Evolutionary conservation across 306 rosid species (phyloP), one percentile per base, ranked within the genome.

Genomic region (Corylus americana): DNA sequence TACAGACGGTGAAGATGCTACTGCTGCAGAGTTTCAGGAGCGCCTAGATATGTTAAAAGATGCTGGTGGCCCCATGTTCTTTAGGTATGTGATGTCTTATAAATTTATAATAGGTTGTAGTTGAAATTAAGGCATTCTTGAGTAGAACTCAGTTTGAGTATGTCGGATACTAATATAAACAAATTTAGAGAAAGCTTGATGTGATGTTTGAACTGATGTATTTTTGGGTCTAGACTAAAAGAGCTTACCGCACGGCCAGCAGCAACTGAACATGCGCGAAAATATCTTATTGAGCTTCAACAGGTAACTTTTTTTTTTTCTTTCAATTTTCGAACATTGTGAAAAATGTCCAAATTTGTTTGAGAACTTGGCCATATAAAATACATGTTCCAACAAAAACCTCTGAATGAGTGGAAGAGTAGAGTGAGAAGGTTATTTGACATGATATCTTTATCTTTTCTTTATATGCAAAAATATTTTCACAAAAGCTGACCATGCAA

Each of bases 1-100:
- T 74, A 93, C 85, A 7, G 99, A 95, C 72, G 99, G 99, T 64
- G 99, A 95, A 90, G 97, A 95, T 85, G 99, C 99, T 79, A 84
- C 87, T 58, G 98, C 99, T 31, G 27, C 86, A 14, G 98, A 95
- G 91, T 95, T 95, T 83, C 83, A 93, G 85, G 90, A 88, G 78
- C 92, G 73, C 72, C 84, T 93, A 39, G 89, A 93, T 87, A 77
- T 74, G 89, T 84, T 95, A 82, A 89, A 93, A 85, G 88, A 89
- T 83, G 75, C 77, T 72, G 97, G 99, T 82, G 98, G 91, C 76
- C 96, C 97, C 27, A 86, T 95, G 78, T 95, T 95, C 89, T 89
- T 90, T 71, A 91, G 99, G 99, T 91, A 72, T 70, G 74, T 82
- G 99, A 97, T 90, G 66, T 67, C 71, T 82, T 31, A 31, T 31